A percentile compares a stretch with the other conserved stretches of the same genome.
Conservation (phyloP, 2,329 filamentous ascomycete genomes). For the Cladosporium sp. region DNA sequence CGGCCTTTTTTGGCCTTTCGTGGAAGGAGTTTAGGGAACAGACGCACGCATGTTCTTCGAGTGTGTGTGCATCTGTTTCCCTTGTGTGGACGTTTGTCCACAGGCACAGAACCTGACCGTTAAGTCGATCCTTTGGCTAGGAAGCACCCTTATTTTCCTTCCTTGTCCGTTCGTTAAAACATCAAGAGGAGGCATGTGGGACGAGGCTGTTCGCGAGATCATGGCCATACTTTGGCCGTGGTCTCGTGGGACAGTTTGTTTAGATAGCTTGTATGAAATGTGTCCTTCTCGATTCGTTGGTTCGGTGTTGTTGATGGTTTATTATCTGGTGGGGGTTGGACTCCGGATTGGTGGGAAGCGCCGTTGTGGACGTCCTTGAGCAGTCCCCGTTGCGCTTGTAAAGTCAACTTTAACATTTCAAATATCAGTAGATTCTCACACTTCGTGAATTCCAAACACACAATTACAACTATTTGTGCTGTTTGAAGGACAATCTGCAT, state of each 20-base stretch:
- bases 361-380: too few relatives aligned
- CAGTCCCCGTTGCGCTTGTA: too few relatives aligned
- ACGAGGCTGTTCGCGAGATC: background rate
- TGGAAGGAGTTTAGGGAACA: conserved; percentile 4
- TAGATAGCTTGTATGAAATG: background rate
- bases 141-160: conserved; percentile 14
- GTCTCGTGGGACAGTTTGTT: background rate
- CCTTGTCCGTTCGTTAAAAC: conserved; percentile 18
- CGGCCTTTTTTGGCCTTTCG: background rate
- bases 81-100: background rate
- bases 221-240: background rate
- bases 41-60: background rate
- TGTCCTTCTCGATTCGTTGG: background rate
- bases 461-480: too few relatives aligned
- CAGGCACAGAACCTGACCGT: conserved; percentile 23
- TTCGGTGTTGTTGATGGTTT: background rate
- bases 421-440: too few relatives aligned
- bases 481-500: background rate
- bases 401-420: too few relatives aligned
- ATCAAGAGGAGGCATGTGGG: background rate
- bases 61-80: background rate
- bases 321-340: too few relatives aligned
- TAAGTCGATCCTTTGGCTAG: conserved; percentile 22
- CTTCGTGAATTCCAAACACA: too few relatives aligned
- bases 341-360: background rate